A percentile compares a stretch with the other conserved stretches of the same genome.
Evolutionary conservation across 805 yeast species (phyloP).

Genomic region (Ogataea pignaliae): DNA sequence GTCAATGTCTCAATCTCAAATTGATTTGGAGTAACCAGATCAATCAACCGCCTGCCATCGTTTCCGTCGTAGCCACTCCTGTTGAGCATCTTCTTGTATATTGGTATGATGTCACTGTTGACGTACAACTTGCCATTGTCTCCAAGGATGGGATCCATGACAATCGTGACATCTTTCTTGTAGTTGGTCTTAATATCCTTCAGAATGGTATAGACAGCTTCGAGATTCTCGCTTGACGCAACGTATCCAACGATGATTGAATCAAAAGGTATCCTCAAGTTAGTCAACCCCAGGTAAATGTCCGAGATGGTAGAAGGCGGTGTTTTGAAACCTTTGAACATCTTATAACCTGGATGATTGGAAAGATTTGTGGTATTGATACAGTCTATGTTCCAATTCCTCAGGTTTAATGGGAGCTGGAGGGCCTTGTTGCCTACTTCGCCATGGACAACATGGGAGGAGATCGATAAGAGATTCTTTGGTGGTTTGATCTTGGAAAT

Average conservation of each 20-base stretch:
- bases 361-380: constrained; percentile 86
- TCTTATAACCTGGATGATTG: constrained; percentile 87
- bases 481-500: constrained; percentile 3
- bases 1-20: constrained; percentile 65
- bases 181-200: constrained; percentile 9
- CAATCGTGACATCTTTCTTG: constrained; percentile 41
- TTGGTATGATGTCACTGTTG: constrained; percentile 46
- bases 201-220: constrained; percentile 36
- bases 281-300: constrained; percentile 52
- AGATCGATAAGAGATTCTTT: constrained; percentile 48
- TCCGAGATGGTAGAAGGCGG: constrained; percentile 41
- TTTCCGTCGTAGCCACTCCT: not conserved
- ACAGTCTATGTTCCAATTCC: constrained; percentile 91
- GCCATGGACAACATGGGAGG: constrained; percentile 94
- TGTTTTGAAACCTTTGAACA: constrained; percentile 54
- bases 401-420: constrained; percentile 79
- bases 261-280: constrained; percentile 49
- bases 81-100: constrained; percentile 44
- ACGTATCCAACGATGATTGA: constrained; percentile 77
- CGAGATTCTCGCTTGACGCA: constrained; percentile 56
- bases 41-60: constrained; percentile 34
- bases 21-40: constrained; percentile 67
- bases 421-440: constrained; percentile 92
- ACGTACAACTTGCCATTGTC: constrained; percentile 86
- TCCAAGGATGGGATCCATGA: constrained; percentile 89